Evolutionary conservation across 805 yeast species (phyloP).

Genomic region (Monosporozyma aquatica): DNA sequence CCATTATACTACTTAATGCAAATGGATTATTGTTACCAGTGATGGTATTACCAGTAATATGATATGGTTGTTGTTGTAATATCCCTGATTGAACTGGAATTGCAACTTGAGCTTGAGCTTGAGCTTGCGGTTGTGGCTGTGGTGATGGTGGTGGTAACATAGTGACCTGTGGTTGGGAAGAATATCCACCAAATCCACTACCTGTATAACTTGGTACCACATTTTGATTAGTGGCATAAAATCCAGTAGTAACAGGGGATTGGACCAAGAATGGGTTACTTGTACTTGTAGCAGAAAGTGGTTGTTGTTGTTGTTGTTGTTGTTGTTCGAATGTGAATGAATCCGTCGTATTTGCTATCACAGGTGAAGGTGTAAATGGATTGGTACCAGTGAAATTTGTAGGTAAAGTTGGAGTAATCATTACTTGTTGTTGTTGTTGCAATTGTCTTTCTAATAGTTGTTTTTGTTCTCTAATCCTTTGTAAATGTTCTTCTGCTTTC

Average conservation of each 20-base stretch:
- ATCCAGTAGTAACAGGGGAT: conserved; percentile 18
- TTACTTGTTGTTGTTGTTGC: conserved; percentile 20
- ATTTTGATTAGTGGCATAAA: conserved; percentile 21
- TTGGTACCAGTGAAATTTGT: conserved; percentile 22
- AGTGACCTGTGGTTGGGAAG: conserved; percentile 13
- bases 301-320: conserved; percentile 8
- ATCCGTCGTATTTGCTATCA: conserved; percentile 21
- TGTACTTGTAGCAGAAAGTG: conserved; percentile 6
- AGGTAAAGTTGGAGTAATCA: conserved; percentile 24
- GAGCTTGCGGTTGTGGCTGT: conserved; percentile 1
- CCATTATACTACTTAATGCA: conserved; percentile 21
- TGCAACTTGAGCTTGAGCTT: no score
- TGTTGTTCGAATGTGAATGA: conserved; percentile 23
- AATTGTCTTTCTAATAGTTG: conserved; percentile 25
- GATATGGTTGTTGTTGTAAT: conserved; percentile 1
- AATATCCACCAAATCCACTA: conserved; percentile 50
- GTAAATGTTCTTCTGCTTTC: conserved; percentile 27
- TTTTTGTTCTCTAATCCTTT: conserved; percentile 28
- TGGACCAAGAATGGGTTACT: conserved; percentile 19
- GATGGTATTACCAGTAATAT: background rate
- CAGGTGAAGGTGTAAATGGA: conserved; percentile 24
- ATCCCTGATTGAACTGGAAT: background rate
- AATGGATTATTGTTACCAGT: conserved; percentile 32
- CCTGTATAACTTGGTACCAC: conserved; percentile 40
- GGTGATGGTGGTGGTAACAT: background rate